phyloP scores from a whole-genome alignment of 176 grass and related monocot species.

The Paspalum vaginatum region DNA sequence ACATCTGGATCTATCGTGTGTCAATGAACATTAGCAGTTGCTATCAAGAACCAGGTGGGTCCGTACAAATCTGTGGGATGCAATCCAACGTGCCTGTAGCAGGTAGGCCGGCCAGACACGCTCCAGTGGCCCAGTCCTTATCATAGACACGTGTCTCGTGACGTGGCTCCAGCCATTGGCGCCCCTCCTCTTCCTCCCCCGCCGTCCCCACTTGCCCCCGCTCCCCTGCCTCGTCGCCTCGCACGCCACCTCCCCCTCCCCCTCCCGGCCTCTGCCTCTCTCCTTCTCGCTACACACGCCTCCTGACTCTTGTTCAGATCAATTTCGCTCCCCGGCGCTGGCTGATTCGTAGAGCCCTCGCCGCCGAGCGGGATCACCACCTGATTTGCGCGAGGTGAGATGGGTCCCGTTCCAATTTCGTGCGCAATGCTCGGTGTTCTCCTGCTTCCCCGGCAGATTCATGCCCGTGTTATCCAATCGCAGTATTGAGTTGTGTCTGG shows the following conservation, averaged over 20 bases:
- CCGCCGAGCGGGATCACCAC: neutral
- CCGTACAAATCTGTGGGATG: neutral
- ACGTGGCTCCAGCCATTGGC: slow-evolving; percentile 73
- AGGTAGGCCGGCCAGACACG: neutral
- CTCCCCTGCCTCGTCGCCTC: neutral
- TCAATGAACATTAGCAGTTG: neutral
- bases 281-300: slow-evolving; percentile 6
- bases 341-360: neutral
- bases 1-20: neutral
- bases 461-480: neutral
- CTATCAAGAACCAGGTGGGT: neutral
- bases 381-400: slow-evolving; percentile 35
- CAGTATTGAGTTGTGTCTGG: neutral
- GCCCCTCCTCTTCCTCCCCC: slow-evolving; percentile 21
- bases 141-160: slow-evolving; percentile 74
- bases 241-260: neutral
- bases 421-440: slow-evolving; percentile 45
- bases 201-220: slow-evolving; percentile 10
- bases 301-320: slow-evolving; percentile 5
- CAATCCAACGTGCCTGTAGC: slow-evolving; percentile 18
- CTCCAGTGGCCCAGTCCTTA: slow-evolving; percentile 61
- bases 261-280: neutral
- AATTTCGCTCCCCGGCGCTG: neutral
- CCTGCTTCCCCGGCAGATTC: neutral
- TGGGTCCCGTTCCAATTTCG: neutral